Base-by-base conservation (phyloP, 2,329 filamentous ascomycete genomes). In the Aspergillus flavus region DNA sequence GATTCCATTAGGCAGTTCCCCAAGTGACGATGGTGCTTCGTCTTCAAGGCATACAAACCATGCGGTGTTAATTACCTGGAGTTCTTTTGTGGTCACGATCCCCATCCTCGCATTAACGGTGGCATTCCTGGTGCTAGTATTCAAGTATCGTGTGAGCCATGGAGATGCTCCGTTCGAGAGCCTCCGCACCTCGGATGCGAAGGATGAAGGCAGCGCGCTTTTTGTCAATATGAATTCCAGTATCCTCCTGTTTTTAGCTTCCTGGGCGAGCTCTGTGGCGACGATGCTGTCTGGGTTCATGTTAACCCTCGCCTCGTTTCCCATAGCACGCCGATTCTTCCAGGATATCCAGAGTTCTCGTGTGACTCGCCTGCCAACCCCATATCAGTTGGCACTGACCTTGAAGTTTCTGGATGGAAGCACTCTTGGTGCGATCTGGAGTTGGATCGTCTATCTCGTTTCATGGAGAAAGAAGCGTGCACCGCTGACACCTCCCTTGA, bases 231-330 rank as follows among this genome's bases (percentile, higher is more conserved):
- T 65, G 43, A 65, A 63, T 4, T 63, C 63, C 28, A 63, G 60
- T 52, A 23, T 60, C 0, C 55, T 65, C 9, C 34, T 65, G 14
- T 65, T 65, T 19, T 36, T 65, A 6, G 46, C 59, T 1, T 61
- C 59, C 16, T 61, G 53, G 53, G 53, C 53, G 4, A 73, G 71
- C 54, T 71, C 66, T 16, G 36, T 71, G 2, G 71, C 66, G 0
- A 68, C 69, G 9, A 59, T 72, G 57, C 57, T 73, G 16, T 58
- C 63, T 1, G 68, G 69, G 12, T 68, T 71, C 48, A 48, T 70
- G 23, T 68, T 73, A 58, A 65, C 66, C 16, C 61, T 73, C 34
- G 64, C 64, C 10, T 72, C 71, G 19, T 73, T 68, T 54, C 69
- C 68, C 21, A 62, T 72, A 7, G 67, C 69, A 2, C 55, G 57